Conservation (phyloP, 345 rosid genomes). For the Euphorbia lathyris region DNA sequence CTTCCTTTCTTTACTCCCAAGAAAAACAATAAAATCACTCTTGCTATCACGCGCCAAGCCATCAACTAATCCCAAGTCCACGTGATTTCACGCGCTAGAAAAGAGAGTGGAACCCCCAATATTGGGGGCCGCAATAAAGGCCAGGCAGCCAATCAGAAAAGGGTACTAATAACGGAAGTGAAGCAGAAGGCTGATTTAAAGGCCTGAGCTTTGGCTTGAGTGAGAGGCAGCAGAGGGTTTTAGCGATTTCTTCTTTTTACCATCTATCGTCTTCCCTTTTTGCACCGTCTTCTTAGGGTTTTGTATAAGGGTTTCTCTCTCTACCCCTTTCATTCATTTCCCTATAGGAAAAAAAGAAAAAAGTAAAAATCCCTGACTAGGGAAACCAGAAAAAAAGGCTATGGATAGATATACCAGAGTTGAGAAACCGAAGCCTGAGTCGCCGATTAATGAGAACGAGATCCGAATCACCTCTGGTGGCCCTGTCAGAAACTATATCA, state of each 20-base stretch:
- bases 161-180: not conserved
- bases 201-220: not conserved
- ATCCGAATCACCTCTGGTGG: slow-evolving; percentile 91
- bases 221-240: not conserved
- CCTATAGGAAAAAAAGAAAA: no score
- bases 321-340: not conserved
- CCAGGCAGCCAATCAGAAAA: not conserved
- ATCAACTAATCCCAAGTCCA: not conserved
- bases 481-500: slow-evolving; percentile 80
- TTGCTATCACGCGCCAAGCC: not conserved
- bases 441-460: slow-evolving; percentile 85
- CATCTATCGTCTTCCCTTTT: no score
- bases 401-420: slow-evolving; percentile 93
- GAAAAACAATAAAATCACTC: no score
- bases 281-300: slow-evolving; percentile 12
- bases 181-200: not conserved
- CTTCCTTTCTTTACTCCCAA: no score
- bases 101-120: not conserved
- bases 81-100: not conserved
- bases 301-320: slow-evolving; percentile 18
- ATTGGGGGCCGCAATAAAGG: not conserved
- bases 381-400: not conserved
- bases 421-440: slow-evolving; percentile 60
- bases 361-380: no score
- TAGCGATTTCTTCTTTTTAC: no score